Base-by-base conservation (phyloP, 331 rosid species). In the Erythrophleum ivorense region DNA sequence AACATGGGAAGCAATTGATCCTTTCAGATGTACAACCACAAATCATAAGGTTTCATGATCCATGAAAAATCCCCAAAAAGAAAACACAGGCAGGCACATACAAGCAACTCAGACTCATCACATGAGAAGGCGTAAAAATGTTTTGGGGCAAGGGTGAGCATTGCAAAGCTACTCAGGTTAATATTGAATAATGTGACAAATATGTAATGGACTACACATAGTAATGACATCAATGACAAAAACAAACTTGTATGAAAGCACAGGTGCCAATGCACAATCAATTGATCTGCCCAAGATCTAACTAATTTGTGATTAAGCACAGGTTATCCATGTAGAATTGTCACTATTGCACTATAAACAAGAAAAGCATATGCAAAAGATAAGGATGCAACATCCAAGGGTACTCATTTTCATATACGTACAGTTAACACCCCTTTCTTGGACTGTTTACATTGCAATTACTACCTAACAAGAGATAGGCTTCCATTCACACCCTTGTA, bases 21-120 rank as follows among this genome's bases (percentile, higher is more conserved):
- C 64, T 73, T 18, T 52, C 77, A 73, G 16, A 52, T 52, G 31
- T 19, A 16, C 31, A 73, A 15, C 36, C 9, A 9, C 19, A 18
- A 11, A 34, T 79, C 60, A 48, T 53, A 57, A n/a, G 7, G 16
- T 6, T 33, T 31, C 50, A 34, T 50, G n/a, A 19, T 71, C 45
- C 62, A 9, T 69, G 63, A 62, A 77, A 71, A 24, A 31, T 24
- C 71, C 50, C 40, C 11, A 29, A 48, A 70, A 21, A 29, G 55
- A 49, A 60, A 33, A 76, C 52, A n/a, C 7, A 54, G 6, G 62
- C 34, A 10, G 10, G 19, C 15, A 50, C 5, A 71, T 34, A 53
- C 57, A 76, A 63, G 66, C 69, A 70, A 36, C 18, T 57, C 75
- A 57, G 55, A 57, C 69, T 67, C 77, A 40, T 71, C 59, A 70